Evolutionary conservation across 352 stramenopile genomes (phyloP).

Genomic region (Phytopythium litorale): DNA sequence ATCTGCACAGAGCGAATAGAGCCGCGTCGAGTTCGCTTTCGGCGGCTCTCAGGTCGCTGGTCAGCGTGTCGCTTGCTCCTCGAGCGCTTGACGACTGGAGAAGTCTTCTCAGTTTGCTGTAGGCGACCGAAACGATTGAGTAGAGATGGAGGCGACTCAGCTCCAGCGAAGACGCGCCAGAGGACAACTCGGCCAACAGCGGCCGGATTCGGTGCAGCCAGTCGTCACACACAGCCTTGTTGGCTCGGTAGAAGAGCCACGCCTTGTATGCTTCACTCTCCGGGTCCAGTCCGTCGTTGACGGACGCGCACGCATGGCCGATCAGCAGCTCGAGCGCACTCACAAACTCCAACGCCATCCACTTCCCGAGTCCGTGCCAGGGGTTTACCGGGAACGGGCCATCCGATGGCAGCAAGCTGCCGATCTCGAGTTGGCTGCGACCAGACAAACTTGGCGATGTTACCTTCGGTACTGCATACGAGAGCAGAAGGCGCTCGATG

Average conservation of each 20-base stretch:
- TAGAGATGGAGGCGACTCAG: slow-evolving; percentile 42
- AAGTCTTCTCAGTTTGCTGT: slow-evolving; percentile 30
- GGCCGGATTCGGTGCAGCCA: slow-evolving; percentile 65
- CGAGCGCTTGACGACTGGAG: slow-evolving; percentile 18
- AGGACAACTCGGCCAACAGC: slow-evolving; percentile 42
- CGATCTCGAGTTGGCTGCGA: neutral
- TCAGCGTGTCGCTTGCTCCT: slow-evolving; percentile 11
- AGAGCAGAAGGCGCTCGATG: slow-evolving; percentile 62
- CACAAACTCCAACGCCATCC: slow-evolving; percentile 55
- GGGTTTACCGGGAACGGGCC: neutral
- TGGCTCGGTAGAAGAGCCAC: slow-evolving; percentile 53
- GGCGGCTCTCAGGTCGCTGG: slow-evolving; percentile 23
- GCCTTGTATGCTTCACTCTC: slow-evolving; percentile 50
- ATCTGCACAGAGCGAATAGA: slow-evolving; percentile 39
- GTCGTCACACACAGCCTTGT: slow-evolving; percentile 65
- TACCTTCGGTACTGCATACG: slow-evolving; percentile 17
- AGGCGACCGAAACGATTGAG: slow-evolving; percentile 28
- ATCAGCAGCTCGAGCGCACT: slow-evolving; percentile 46
- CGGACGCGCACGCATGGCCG: slow-evolving; percentile 19
- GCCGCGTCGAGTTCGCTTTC: slow-evolving; percentile 42
- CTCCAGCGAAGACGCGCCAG: slow-evolving; percentile 16
- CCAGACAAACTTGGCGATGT: neutral
- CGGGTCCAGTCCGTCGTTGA: slow-evolving; percentile 15
- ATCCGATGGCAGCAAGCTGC: neutral
- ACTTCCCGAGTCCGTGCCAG: slow-evolving; percentile 18